Conservation (phyloP, 345 rosid species). For the Eucalyptus regnans region DNA sequence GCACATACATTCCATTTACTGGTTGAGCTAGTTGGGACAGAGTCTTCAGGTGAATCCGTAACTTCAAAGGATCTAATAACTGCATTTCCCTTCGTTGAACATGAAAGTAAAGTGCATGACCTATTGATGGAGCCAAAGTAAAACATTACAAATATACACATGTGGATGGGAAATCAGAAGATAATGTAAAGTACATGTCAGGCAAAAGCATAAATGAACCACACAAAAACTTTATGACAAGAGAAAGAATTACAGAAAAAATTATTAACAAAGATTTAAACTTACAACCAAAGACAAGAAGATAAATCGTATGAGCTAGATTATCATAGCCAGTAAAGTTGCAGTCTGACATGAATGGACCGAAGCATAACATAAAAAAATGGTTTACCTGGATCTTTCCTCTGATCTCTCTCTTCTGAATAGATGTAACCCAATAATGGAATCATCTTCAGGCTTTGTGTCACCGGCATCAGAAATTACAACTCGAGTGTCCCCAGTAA, state of each 20-base stretch:
- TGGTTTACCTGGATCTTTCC: conserved; percentile 25
- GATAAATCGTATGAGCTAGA: not conserved
- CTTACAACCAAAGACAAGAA: not conserved
- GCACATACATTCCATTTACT: conserved; percentile 59
- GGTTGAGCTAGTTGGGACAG: conserved; percentile 5
- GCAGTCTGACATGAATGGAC: not conserved
- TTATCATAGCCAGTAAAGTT: not conserved
- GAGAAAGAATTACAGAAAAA: not conserved
- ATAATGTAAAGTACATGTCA: not conserved
- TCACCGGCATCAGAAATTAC: conserved; percentile 21
- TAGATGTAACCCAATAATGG: conserved; percentile 50
- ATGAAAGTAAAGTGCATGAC: conserved; percentile 57
- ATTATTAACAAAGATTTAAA: not conserved
- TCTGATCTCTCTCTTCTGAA: conserved; percentile 39
- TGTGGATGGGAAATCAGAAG: not conserved
- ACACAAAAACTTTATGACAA: not conserved
- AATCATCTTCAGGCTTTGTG: conserved; percentile 39
- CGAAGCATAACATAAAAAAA: not conserved
- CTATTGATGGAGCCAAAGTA: conserved; percentile 16
- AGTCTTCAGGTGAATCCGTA: conserved; percentile 11
- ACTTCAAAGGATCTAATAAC: conserved; percentile 29
- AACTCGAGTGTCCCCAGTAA: conserved; percentile 40
- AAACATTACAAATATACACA: not conserved
- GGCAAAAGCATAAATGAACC: not conserved
- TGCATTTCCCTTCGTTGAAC: conserved; percentile 69